These are phyloP conservation scores for Fusarium sp. DNA, from an alignment of 2,329 filamentous ascomycete genomes.

Conservation along the genomic window DNA sequence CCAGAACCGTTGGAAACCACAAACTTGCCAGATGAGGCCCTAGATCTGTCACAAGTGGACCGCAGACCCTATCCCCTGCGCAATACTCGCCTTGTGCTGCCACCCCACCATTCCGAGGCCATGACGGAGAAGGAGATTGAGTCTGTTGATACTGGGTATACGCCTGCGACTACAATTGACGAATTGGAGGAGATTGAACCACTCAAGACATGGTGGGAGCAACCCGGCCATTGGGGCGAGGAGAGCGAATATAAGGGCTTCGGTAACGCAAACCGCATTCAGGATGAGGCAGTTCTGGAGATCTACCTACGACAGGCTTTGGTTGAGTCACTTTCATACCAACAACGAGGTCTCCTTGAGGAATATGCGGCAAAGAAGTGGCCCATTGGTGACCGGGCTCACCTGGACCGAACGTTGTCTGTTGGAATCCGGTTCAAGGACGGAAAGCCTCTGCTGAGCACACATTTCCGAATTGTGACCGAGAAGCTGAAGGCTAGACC, in stretches of 20 bases:
- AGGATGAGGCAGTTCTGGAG: slow-evolving; percentile 61
- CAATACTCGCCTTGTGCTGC: slow-evolving; percentile 52
- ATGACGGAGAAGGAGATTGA: slow-evolving; percentile 51
- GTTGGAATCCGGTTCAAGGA: slow-evolving; percentile 57
- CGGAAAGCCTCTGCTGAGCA: slow-evolving; percentile 57
- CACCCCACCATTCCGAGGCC: slow-evolving; percentile 53
- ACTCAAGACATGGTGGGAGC: slow-evolving; percentile 67
- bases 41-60: slow-evolving; percentile 41
- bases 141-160: slow-evolving; percentile 57
- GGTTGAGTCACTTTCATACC: slow-evolving; percentile 64
- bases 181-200: slow-evolving; percentile 63
- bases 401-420: slow-evolving; percentile 54
- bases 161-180: slow-evolving; percentile 60
- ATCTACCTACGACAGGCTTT: slow-evolving; percentile 64
- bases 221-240: slow-evolving; percentile 64
- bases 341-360: slow-evolving; percentile 49
- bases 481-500: slow-evolving; percentile 51
- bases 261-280: slow-evolving; percentile 55
- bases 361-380: slow-evolving; percentile 53
- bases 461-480: slow-evolving; percentile 54
- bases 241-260: slow-evolving; percentile 63
- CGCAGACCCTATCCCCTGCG: slow-evolving; percentile 47
- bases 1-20: slow-evolving; percentile 47
- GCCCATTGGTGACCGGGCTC: slow-evolving; percentile 51
- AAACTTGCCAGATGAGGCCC: slow-evolving; percentile 52